Evolutionary conservation across 768 basidiomycete genomes (phyloP), one percentile per base, ranked within the genome.

Genomic region (Tephrocybe sp.): DNA sequence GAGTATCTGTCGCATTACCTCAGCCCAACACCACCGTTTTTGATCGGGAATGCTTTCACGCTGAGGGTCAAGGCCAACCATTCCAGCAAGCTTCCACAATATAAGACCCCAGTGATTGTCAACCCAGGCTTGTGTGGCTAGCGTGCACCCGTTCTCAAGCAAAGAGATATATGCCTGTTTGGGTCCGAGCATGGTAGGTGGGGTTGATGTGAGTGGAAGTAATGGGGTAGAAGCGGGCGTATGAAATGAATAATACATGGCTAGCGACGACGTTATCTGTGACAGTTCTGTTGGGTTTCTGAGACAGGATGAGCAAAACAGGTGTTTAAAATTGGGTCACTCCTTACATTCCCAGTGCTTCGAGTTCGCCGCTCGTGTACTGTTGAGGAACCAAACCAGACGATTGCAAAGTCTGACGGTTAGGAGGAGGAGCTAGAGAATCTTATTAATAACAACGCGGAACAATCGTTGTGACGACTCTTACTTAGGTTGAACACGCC

Each of bases 31-130:
- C 93, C 96, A 99, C 18, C 83, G 71, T 54, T 73, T 81, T 47
- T 60, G 66, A 16, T 57, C 55, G 41, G 75, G 70, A 38, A 78
- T 67, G 12, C 52, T 61, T 60, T 83, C 83, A 32, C 73, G 69
- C 21, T 75, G 64, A 4, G 94, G 93, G 50, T 90, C 83, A 1
- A 93, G 74, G 28, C 77, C 73, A 1, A 84, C 86, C 78, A 92
- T 83, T 11, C 90, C 88, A 3, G 93, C 92, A 18, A 97, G 69
- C 69, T 99, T 99, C 97, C 97, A 99, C 3, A 99, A 75, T 25
- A 98, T 82, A 37, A 94, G 69, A 9, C 71, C 66, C 90, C 93
- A 99, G 58, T 97, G 94, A 59, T 98, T 98, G 43, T 88, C 80
- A 1, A 97, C 84, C 97, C 97, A 99, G 19, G 74, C 67, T 54